Evolutionary conservation across 192 early-diverging fungal species (phyloP), one percentile per base, ranked within the genome.

Genomic region (Glomus cerebriforme): DNA sequence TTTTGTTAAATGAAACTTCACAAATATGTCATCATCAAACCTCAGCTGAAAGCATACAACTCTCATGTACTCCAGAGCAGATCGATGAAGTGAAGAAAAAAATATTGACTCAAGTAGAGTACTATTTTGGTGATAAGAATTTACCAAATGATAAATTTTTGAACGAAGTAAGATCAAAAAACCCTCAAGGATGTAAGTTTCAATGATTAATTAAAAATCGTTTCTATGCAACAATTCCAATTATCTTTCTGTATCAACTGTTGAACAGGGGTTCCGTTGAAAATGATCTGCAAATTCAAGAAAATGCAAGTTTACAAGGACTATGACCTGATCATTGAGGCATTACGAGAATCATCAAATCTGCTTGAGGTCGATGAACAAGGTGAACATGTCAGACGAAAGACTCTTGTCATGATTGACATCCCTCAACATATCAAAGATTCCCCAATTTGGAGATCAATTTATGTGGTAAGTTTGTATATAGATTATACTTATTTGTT

Each of bases 91-190:
- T 75, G 22, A 87, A 86, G 70, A 71, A 58, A 68, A 83, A 85
- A 69, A 91, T 91, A 79, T 79, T 88, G 26, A 90, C 86, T 74
- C 90, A 91, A 79, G 87, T 91, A 59, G 88, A 91, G 71, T 91
- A 88, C 71, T 91, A 91, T 81, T 91, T 91, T 77, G 80, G 86
- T 69, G 90, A 91, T 75, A 75, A 82, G 10, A 91, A 91, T 79
- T 79, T 91, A 22, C 86, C 87, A 64, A 75, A 67, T 17, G 90
- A 91, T 77, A 91, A 85, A 59, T 91, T 84, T 65, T 80, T 91
- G 79, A 81, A 71, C 58, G 83, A 81, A 75, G 63, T 86, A 32
- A 71, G 80, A 71, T 75, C 73, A 3, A 86, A 86, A 60, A 79
- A 81, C 43, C 49, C 73, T 8, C 78, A 83, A n/a, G 87, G 88